Evolutionary conservation across 2,329 filamentous ascomycete species (phyloP), one percentile per base, ranked within the genome.

Genomic region (Hypoxylon rubiginosum): DNA sequence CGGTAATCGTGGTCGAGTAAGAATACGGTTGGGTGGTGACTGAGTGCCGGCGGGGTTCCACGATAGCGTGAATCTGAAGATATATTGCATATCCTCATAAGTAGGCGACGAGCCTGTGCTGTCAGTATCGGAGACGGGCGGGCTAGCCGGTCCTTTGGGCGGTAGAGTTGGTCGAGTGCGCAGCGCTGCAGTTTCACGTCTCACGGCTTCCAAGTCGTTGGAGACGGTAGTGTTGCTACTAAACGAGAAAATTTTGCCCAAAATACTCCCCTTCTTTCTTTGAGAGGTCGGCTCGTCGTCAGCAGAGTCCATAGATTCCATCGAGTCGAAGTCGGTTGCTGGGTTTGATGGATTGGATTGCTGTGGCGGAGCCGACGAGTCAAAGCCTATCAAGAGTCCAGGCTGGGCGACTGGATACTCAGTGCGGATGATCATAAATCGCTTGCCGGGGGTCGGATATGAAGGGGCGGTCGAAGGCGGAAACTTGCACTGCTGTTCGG

Each of bases 391-490:
- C 61, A 83, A 79, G 8, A 87, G 76, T 6, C 84, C 83, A 2
- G 80, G 79, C 65, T 86, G 85, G 0, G 81, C 77, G 4, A 77
- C 72, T 48, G 81, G 82, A 21, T 85, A 74, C 66, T 97, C 94
- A 68, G 92, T 94, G 62, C 93, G 90, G 70, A 97, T 91, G 72
- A 97, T 97, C 79, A 97, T 88, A 66, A 97, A 92, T 66, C 92
- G 87, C 74, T 95, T 92, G 50, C 92, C 91, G 1, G 94, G 93
- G 2, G 93, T 93, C 5, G 94, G 94, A 62, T 91, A 90, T 73
- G 91, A 94, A n/a, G 94, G 92, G 5, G 89, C 89, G 2, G 92
- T 93, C 0, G 92, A 94, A 5, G 93, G 90, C 0, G 84, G 85
- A 2, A 88, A 75, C 13, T 81, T 83, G 39, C 86, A 81, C 17